These are phyloP conservation scores for Microdochium trichocladiopsis DNA, from an alignment of 2,329 filamentous ascomycete genomes.

Conservation along the genomic window DNA sequence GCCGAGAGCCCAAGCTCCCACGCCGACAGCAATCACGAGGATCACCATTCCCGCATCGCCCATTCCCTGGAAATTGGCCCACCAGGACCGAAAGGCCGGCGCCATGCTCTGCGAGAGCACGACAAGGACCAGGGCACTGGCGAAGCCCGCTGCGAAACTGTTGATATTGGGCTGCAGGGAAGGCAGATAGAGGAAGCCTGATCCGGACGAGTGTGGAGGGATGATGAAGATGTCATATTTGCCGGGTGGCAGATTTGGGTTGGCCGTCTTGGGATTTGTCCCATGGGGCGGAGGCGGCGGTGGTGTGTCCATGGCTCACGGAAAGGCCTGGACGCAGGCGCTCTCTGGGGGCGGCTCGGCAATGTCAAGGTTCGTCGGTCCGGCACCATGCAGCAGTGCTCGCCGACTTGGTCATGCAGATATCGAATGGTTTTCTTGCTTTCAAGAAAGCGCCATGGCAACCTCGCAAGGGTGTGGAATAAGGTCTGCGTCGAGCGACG, in stretches of 20 bases:
- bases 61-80: constrained; percentile 60
- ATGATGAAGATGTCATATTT: constrained; percentile 98
- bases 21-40: constrained; percentile 64
- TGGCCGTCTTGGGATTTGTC: constrained; percentile 61
- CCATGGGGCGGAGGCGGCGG: constrained; percentile 86
- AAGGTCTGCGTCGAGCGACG: too few relatives aligned
- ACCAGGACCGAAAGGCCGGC: constrained; percentile 69
- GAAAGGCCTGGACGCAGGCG: constrained; percentile 10
- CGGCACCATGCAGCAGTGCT: constrained; percentile 1
- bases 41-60: constrained; percentile 68
- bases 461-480: too few relatives aligned
- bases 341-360: not conserved
- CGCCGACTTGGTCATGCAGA: not conserved
- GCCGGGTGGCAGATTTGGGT: constrained; percentile 63
- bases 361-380: constrained; percentile 4
- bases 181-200: constrained; percentile 90
- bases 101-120: constrained; percentile 66
- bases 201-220: constrained; percentile 81
- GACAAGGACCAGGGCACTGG: constrained; percentile 65
- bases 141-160: constrained; percentile 84
- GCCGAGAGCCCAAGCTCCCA: constrained; percentile 73
- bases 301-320: constrained; percentile 48
- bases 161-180: constrained; percentile 80
- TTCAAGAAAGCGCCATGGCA: not conserved
- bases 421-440: not conserved